Base-by-base conservation (phyloP, 2,329 filamentous ascomycete genomes). In the Trichoderma atroviride region DNA sequence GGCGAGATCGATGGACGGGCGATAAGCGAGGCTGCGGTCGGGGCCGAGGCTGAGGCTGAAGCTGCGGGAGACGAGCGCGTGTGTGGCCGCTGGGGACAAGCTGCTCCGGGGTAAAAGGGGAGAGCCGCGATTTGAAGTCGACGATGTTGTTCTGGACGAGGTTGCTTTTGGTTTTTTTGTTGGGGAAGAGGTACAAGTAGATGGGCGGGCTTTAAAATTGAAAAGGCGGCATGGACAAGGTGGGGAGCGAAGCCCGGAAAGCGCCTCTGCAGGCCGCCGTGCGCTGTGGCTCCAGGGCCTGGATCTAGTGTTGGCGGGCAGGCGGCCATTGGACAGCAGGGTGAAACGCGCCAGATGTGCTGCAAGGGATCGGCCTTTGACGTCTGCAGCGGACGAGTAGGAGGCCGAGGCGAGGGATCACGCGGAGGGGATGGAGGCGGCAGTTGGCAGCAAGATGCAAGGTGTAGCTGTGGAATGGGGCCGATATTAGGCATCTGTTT, bases 161-260 rank as follows among this genome's bases (percentile, higher is more conserved):
- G 5, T 40, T 11, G 22, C 47, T 50, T 24, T 29, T 61, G 40
- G 6, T 47, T 43, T 37, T 47, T 43, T 37, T 47, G 58, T 50
- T 61, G n/a, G 58, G 58, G 58, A 16, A 29, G 58, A 13, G 31
- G 37, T 29, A 60, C 22, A 22, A 33, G 57, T 10, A 43, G 58
- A 29, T 19, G 58, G 43, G 40, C 43, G 59, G 59, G 59, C 22
- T 27, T 13, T 31, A 63, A 63, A 63, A 53, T 24, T n/a, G 40
- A 43, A 43, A 33, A 33, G 60, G 60, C 60, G 60, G 60, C 43
- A 63, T 63, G 60, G 43, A 7, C 40, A n/a, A 52, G 60, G 33
- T 47, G 43, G 60, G 60, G 52, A 35, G 33, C 33, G 60, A 14
- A n/a, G 14, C 47, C 47, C 40, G 40, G 19, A 19, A 33, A 27